Evolutionary conservation across 257 asterid species (phyloP).

Genomic region (Rehmannia glutinosa): DNA sequence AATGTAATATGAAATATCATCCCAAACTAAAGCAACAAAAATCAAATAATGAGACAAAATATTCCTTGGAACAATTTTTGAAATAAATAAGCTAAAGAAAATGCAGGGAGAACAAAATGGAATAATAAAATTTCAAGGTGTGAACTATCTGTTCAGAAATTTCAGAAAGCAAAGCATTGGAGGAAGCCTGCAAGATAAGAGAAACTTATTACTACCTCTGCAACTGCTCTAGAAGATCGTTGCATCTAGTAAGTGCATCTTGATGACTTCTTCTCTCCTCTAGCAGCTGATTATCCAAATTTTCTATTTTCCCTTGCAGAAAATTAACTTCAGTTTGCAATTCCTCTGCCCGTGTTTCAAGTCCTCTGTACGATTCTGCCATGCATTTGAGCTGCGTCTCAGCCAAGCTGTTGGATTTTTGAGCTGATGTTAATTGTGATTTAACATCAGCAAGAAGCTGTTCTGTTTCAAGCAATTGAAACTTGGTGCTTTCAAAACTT

Average conservation of each 20-base stretch:
- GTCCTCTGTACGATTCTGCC: constrained; percentile 92
- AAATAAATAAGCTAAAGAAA: too few species aligned
- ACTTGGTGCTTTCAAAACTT: constrained; percentile 55
- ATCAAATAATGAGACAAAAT: too few species aligned
- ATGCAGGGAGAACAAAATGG: too few species aligned
- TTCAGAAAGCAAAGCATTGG: neutral
- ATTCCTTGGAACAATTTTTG: too few species aligned
- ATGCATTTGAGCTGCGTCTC: constrained; percentile 98
- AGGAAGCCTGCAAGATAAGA: neutral
- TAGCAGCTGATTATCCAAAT: constrained; percentile 64
- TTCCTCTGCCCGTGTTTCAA: constrained; percentile 80
- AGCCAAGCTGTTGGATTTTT: constrained; percentile 69
- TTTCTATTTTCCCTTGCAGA: constrained; percentile 59
- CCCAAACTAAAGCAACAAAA: too few species aligned
- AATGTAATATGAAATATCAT: neutral
- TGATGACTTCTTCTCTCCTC: constrained; percentile 66
- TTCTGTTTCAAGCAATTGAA: constrained; percentile 65
- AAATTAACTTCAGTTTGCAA: constrained; percentile 71
- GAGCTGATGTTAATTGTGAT: constrained; percentile 69
- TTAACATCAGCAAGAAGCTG: constrained; percentile 63
- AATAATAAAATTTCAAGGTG: too few species aligned
- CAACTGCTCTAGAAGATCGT: constrained; percentile 70
- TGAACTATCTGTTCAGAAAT: too few species aligned
- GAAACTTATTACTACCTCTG: constrained; percentile 44
- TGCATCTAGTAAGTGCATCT: constrained; percentile 60